Conservation (phyloP, 78 protist genomes). For the Emiliania huxleyi region DNA sequence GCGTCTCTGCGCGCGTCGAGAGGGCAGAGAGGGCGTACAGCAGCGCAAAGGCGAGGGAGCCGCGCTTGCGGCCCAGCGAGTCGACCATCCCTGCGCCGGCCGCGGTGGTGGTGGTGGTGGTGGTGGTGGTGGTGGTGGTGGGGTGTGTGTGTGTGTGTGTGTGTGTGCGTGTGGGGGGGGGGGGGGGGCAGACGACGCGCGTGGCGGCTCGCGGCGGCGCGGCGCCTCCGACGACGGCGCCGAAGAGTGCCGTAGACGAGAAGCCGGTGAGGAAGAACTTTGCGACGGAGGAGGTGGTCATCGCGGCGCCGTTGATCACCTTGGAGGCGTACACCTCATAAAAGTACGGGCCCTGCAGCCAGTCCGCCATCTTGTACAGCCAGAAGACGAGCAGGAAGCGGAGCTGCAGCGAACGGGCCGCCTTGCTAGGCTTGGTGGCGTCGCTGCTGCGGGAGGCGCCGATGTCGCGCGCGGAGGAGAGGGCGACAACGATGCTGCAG, state of each 20-base stretch:
- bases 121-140: too few species aligned
- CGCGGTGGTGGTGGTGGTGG: too few species aligned
- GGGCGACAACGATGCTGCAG: neutral
- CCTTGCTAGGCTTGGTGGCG: neutral
- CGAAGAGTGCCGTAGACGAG: slow-evolving; percentile 29
- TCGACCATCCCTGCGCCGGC: too few species aligned
- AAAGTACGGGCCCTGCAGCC: slow-evolving; percentile 62
- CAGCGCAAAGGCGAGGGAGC: slow-evolving; percentile 2
- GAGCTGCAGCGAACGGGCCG: neutral
- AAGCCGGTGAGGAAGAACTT: slow-evolving; percentile 43
- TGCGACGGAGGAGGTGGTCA: neutral
- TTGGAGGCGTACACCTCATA: slow-evolving; percentile 46
- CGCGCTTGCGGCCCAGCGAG: slow-evolving; percentile 30
- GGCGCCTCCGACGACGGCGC: slow-evolving; percentile 38
- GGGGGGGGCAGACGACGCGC: too few species aligned
- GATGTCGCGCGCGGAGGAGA: neutral
- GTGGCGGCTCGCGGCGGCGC: too few species aligned
- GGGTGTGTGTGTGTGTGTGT: too few species aligned
- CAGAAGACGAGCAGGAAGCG: slow-evolving; percentile 49
- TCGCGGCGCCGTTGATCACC: neutral
- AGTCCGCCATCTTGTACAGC: slow-evolving; percentile 54
- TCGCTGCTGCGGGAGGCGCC: neutral
- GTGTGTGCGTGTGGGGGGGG: too few species aligned
- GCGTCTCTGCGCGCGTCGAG: neutral
- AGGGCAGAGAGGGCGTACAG: slow-evolving; percentile 41